These are phyloP conservation scores for Rubia yunnanensis DNA, from an alignment of 257 asterid species.

Conservation along the genomic window DNA sequence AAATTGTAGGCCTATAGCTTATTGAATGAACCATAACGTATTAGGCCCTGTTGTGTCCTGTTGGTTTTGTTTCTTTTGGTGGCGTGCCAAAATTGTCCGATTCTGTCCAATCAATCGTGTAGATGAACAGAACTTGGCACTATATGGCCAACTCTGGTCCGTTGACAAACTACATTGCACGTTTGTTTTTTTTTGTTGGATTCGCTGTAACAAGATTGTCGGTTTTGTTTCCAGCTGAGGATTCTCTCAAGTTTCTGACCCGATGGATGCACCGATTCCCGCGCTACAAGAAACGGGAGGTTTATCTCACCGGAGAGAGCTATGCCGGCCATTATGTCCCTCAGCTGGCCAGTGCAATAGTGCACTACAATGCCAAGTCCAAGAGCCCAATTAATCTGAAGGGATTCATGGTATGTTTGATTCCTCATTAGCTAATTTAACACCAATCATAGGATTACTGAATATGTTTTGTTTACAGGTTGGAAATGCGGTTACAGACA, in stretches of 20 bases:
- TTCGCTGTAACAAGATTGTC: too few species aligned
- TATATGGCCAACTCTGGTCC: not conserved
- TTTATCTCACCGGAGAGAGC: constrained; percentile 82
- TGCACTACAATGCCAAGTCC: constrained; percentile 41
- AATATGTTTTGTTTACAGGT: constrained; percentile 32
- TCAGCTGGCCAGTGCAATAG: constrained; percentile 64
- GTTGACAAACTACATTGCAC: too few species aligned
- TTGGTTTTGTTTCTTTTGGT: not conserved
- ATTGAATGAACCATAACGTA: not conserved
- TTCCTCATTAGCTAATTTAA: not conserved
- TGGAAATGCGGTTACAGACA: constrained; percentile 94
- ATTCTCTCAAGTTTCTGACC: constrained; percentile 63
- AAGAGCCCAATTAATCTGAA: constrained; percentile 50
- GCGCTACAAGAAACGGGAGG: constrained; percentile 52
- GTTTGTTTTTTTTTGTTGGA: too few species aligned
- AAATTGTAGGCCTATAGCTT: constrained; percentile 11
- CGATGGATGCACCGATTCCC: constrained; percentile 86
- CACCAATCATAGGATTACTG: not conserved
- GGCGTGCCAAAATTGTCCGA: constrained; percentile 7
- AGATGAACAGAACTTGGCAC: constrained; percentile 2
- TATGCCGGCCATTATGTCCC: constrained; percentile 97
- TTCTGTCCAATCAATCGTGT: constrained; percentile 8
- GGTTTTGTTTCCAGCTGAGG: constrained; percentile 42
- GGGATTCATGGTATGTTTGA: constrained; percentile 69
- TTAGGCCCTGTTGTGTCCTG: not conserved